A percentile compares a stretch with the other conserved stretches of the same genome.
These are phyloP conservation scores for Diaporthe eres DNA, from an alignment of 2,329 filamentous ascomycete species.

Conservation along the genomic window DNA sequence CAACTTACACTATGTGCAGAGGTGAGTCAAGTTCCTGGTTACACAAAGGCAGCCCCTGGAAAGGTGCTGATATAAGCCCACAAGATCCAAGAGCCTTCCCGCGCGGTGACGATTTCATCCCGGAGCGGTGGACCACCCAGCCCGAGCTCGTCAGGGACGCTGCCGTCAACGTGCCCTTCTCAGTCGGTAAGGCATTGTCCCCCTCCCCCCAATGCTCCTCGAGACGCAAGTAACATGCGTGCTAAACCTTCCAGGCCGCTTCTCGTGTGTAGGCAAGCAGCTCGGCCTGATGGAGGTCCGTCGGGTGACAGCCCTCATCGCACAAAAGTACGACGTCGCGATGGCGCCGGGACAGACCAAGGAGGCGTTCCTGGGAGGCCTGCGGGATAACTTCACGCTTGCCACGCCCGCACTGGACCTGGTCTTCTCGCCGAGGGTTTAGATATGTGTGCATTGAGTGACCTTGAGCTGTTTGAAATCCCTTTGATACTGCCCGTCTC, in stretches of 20 bases:
- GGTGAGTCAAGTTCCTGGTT: slow-evolving; percentile 9
- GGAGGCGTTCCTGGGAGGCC: slow-evolving; percentile 43
- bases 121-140: slow-evolving; percentile 43
- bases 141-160: slow-evolving; percentile 36
- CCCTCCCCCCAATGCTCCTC: not conserved
- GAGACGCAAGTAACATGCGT: not conserved
- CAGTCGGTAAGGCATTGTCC: slow-evolving; percentile 25
- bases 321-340: slow-evolving; percentile 43
- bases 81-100: slow-evolving; percentile 39
- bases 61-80: not conserved
- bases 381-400: slow-evolving; percentile 44
- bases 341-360: slow-evolving; percentile 42
- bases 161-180: slow-evolving; percentile 29
- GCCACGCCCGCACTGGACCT: slow-evolving; percentile 28
- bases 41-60: not conserved
- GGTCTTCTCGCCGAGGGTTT: slow-evolving; percentile 27
- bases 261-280: slow-evolving; percentile 39
- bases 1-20: slow-evolving; percentile 44
- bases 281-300: slow-evolving; percentile 39
- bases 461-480: not conserved
- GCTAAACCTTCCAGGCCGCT: slow-evolving; percentile 27
- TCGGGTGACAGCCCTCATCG: slow-evolving; percentile 40
- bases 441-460: not conserved
- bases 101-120: slow-evolving; percentile 42
- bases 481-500: not conserved